phyloP scores from a whole-genome alignment of 148 eudicot species.

The Pharnaceum exiguum region DNA sequence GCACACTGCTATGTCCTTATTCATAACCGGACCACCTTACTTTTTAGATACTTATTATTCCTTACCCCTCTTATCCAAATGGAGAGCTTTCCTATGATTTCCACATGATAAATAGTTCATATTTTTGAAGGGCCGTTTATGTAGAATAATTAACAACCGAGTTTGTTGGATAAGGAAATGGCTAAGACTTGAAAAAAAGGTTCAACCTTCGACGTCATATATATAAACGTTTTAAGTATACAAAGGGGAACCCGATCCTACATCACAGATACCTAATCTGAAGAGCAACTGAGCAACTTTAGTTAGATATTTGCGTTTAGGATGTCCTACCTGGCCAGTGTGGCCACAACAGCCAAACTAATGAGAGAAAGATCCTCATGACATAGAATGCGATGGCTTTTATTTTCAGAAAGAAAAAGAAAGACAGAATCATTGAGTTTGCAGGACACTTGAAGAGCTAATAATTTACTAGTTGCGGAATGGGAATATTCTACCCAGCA shows the following conservation, averaged over 20 bases:
- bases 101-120: conserved; percentile 1
- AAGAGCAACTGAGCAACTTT: neutral
- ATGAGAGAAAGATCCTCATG: no score
- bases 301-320: conserved; percentile 20
- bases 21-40: conserved; percentile 10
- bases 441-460: no score
- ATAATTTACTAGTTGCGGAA: no score
- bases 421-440: no score
- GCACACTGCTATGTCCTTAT: conserved; percentile 17
- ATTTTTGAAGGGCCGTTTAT: conserved; percentile 1
- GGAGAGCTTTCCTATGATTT: neutral
- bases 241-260: conserved; percentile 6
- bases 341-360: conserved; percentile 2
- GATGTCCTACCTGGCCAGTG: conserved; percentile 9
- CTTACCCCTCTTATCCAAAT: conserved; percentile 16
- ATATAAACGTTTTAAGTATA: conserved; percentile 2
- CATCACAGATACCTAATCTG: conserved; percentile 28
- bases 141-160: conserved; percentile 14
- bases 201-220: neutral
- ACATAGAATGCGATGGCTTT: no score
- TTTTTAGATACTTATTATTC: conserved; percentile 10
- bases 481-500: no score
- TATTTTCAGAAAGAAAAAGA: no score
- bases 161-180: conserved; percentile 22
- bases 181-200: conserved; percentile 12